Conservation (phyloP, 345 rosid genomes). For the Eucalyptus viminalis region DNA sequence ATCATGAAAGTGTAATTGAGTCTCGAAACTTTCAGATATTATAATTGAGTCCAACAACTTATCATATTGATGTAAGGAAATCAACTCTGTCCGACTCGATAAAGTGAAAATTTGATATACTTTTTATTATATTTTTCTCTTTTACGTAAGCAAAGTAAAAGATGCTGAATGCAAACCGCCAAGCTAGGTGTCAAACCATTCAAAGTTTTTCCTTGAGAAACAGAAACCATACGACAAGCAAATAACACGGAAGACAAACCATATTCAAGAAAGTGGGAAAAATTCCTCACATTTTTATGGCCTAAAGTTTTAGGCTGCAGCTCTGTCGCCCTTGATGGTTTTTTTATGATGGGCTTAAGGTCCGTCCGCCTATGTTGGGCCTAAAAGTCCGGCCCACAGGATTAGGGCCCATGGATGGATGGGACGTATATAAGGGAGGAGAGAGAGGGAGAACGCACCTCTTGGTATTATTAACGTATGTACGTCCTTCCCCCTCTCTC, state of each 20-base stretch:
- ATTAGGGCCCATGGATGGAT: too few species aligned
- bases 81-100: fast-evolving
- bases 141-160: neutral
- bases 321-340: neutral
- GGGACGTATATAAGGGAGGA: too few species aligned
- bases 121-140: neutral
- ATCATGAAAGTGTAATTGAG: fast-evolving
- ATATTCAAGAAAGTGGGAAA: neutral
- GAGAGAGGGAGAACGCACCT: too few species aligned
- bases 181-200: neutral
- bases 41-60: neutral
- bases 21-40: neutral
- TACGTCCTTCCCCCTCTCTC: too few species aligned
- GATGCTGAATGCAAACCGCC: neutral
- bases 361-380: too few species aligned
- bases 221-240: neutral
- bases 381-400: too few species aligned
- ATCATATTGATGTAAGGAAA: neutral
- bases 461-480: too few species aligned
- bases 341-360: too few species aligned
- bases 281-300: neutral
- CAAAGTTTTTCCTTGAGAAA: neutral
- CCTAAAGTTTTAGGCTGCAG: neutral
- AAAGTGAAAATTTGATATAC: neutral
- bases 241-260: neutral